Base-by-base conservation (phyloP, 768 basidiomycete species). In the Fistulinella prunicolor region DNA sequence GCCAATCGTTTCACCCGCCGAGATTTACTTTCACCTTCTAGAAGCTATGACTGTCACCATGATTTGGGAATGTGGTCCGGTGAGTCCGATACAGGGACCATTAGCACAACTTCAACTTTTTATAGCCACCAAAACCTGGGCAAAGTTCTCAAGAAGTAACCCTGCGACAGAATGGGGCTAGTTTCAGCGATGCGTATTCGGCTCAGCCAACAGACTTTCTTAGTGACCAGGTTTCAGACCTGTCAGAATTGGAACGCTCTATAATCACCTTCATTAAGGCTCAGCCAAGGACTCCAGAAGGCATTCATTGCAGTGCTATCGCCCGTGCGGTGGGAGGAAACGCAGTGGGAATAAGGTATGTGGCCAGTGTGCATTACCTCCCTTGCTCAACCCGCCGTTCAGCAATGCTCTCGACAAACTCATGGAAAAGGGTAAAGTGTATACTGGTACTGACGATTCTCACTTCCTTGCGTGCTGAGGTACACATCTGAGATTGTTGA, bases 341-440 rank as follows among this genome's bases (percentile, higher is more conserved):
- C 51, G 79, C 82, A n/a, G 63, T 73, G 22, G 68, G 73, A 53
- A 83, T 91, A 51, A 85, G 83, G 89, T 86, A 50, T 37, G 67
- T 61, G 6, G 14, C 29, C 26, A 30, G 44, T n/a, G 39, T 28
- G 2, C 13, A 30, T 29, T 23, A 16, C 35, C 26, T 14, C 38
- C 29, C 41, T 17, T 3, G 22, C 29, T 51, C 44, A 52, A 43
- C 30, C 28, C 29, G 12, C 36, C n/a, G 17, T 47, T 37, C 50
- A 89, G 91, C 60, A 72, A 78, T 37, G 87, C 87, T 6, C 70
- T 94, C 54, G 89, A 94, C 55, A 66, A 69, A 43, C 74, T 97
- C 44, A 84, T 91, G 76, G 83, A 86, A 44, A 84, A 88, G 1
- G 94, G 94, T 0, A 69, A 79, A 53, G 75, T 94, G 47, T 97